Evolutionary conservation across 2,329 filamentous ascomycete species (phyloP), one percentile per base, ranked within the genome.

Genomic region (Pseudocercospora pini-densiflorae): DNA sequence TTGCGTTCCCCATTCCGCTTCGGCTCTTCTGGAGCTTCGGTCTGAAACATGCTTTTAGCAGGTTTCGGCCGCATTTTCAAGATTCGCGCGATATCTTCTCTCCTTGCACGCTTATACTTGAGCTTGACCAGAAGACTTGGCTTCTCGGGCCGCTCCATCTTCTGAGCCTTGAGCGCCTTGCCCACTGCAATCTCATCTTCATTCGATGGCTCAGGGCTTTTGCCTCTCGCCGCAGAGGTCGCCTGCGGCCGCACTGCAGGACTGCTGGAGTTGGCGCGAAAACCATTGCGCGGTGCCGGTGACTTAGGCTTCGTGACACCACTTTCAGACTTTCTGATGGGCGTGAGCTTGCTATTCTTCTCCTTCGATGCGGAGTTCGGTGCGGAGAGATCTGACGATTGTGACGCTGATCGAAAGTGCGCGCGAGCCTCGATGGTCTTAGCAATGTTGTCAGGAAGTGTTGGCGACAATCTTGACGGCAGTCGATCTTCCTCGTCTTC

Each of bases 391-490:
- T 61, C 70, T 64, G 65, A 71, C 60, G 61, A 72, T 68, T 33
- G 61, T 23, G 63, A 71, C 45, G 59, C 64, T 65, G 65, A 65
- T 29, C 53, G 68, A 57, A 51, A 72, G 61, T 80, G 72, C 21
- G 68, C 62, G 7, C 69, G 62, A 40, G 81, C 78, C 64, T 81
- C 80, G 27, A 88, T 75, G 63, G 86, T 83, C 64, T 82, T 84
- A 70, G 86, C 83, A 53, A 89, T 82, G 61, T 83, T 84, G 2
- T 84, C 80, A 6, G 86, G 86, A 3, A 89, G 78, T 14, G 85
- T 87, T 3, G 86, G 86, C 4, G 87, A 88, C n/a, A 88, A 77
- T 40, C 87, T 80, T 9, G 81, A 80, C 10, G 86, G 86, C 19
- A 88, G 75, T 5, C 79, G 31, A 79, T 68, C 16, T 78, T 68